Base-by-base conservation (phyloP, 176 grass and related monocot genomes). In the Avena eriantha region DNA sequence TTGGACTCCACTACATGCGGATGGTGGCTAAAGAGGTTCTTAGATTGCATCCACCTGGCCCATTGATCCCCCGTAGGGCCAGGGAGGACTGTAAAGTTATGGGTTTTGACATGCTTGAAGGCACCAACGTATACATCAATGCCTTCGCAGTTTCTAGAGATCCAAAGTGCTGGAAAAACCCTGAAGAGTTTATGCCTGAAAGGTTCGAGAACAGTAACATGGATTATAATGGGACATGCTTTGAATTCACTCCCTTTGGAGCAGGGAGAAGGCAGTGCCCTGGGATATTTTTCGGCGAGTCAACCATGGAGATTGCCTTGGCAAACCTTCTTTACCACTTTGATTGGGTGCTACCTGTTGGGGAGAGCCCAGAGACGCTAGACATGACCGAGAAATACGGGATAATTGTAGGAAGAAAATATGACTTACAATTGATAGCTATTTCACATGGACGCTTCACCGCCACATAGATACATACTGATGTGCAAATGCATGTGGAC, bases 301-400 rank as follows among this genome's bases (percentile, higher is more conserved):
- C 64, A 34, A 7, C 33, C 2, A 17, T 17, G 29, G 15, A 35
- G 64, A 67, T 67, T 31, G 26, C 64, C 14, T 67, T 67, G 3
- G 7, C 64, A 33, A 67, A 67, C 64, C 33, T 67, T 35, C 13
- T 67, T 7, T 67, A 67, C 3, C 64, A 67, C 64, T 67, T 67
- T 15, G 7, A 67, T 6, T 67, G 64, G 64, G 33, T 17, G 14
- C 64, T 67, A 34, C 64, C 29, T 67, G 14, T 16, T 35, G 64
- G 14, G 29, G 2, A 56, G 6, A 56, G 17, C 34, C 33, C 17
- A 10, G 34, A 36, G 35, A 39, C 2, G 17, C 18, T 69, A 35
- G 66, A 69, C 33, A 69, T 69, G 66, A 39, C 66, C 2, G 66
- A 69, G 34, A 69, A 69, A 69, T 69, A 39, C 17, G 66, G 66